Evolutionary conservation across 1,284 basidiomycete species (phyloP).

Genomic region (Sanghuangporus sanghuang): DNA sequence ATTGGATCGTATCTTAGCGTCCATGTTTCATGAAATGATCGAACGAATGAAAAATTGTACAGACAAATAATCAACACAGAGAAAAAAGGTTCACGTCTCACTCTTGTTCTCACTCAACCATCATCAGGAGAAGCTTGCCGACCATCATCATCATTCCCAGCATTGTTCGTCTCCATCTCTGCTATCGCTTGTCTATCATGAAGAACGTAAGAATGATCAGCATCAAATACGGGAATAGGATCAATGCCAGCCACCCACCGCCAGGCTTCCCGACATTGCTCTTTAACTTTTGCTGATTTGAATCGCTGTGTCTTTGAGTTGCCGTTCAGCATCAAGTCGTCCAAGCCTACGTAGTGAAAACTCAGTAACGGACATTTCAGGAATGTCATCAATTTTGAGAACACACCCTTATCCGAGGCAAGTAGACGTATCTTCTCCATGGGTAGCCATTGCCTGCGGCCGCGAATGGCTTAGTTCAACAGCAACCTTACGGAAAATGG

Average conservation of each 20-base stretch:
- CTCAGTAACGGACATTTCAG: background rate
- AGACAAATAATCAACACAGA: background rate
- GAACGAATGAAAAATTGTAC: background rate
- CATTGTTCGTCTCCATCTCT: slow-evolving; percentile 10
- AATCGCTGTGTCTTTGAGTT: slow-evolving; percentile 43
- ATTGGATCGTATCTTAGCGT: too few relatives aligned
- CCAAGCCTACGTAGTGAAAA: slow-evolving; percentile 35
- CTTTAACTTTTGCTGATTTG: slow-evolving; percentile 38
- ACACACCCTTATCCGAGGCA: slow-evolving; percentile 52
- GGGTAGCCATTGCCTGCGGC: slow-evolving; percentile 47
- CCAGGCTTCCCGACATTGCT: slow-evolving; percentile 45
- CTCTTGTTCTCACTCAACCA: background rate
- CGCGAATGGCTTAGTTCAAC: background rate
- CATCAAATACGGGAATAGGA: background rate
- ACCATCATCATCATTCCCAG: background rate
- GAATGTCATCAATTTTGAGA: background rate
- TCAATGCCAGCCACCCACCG: slow-evolving; percentile 32
- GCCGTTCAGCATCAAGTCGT: slow-evolving; percentile 41
- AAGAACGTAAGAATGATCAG: background rate
- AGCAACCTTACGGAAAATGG: background rate
- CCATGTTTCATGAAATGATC: background rate
- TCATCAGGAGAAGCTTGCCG: background rate
- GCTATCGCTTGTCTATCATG: slow-evolving; percentile 5
- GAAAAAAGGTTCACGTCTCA: background rate
- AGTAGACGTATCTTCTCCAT: slow-evolving; percentile 46